Conservation (phyloP, 164 flowering plant species). For the Annona cherimola region DNA sequence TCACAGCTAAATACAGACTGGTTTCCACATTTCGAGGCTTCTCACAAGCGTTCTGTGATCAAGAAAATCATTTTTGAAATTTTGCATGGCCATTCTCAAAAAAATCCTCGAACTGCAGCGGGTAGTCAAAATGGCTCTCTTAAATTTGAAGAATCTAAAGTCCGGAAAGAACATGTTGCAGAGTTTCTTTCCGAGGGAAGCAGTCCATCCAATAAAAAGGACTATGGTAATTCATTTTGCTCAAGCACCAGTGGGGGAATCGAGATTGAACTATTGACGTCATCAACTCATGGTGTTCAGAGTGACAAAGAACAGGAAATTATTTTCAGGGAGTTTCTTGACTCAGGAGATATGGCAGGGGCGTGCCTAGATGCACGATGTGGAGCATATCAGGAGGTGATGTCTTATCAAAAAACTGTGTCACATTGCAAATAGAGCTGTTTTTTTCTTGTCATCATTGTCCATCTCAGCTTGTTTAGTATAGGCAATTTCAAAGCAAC, state of each 20-base stretch:
- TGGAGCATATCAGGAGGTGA: constrained; percentile 27
- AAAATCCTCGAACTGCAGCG: constrained; percentile 18
- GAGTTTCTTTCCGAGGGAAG: constrained; percentile 30
- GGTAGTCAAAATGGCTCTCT: constrained; percentile 21
- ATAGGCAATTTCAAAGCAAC: no score
- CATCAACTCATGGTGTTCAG: constrained; percentile 33
- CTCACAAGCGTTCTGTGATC: constrained; percentile 65
- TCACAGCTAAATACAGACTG: constrained; percentile 72
- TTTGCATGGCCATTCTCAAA: constrained; percentile 28
- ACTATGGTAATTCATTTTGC: constrained; percentile 15
- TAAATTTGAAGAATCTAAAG: constrained; percentile 16
- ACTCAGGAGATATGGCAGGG: constrained; percentile 31
- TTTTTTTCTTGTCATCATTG: background rate
- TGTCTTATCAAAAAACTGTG: constrained; percentile 27
- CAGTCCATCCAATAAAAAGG: constrained; percentile 11
- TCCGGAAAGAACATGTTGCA: constrained; percentile 24
- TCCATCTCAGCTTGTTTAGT: no score
- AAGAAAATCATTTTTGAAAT: constrained; percentile 59
- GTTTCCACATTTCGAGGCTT: constrained; percentile 83
- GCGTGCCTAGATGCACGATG: constrained; percentile 32
- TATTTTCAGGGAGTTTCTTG: constrained; percentile 44
- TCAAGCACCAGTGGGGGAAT: constrained; percentile 17
- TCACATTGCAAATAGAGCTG: constrained; percentile 45
- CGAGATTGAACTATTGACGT: constrained; percentile 36
- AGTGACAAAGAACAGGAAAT: constrained; percentile 34